phyloP scores from a whole-genome alignment of 2,329 filamentous ascomycete species.

The Blastomyces emzantsi region DNA sequence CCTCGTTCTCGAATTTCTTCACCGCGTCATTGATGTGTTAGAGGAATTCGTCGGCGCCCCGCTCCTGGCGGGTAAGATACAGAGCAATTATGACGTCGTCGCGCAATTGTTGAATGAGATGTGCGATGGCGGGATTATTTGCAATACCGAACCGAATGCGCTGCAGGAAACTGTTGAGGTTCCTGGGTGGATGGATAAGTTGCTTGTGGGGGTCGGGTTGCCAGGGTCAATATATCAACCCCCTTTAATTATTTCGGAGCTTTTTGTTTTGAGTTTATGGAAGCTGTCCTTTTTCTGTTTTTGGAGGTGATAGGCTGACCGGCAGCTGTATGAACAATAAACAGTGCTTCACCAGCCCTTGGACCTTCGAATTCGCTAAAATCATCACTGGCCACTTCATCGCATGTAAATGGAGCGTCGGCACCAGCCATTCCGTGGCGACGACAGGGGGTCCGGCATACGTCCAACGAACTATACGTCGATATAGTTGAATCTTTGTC shows the following conservation, averaged over 20 bases:
- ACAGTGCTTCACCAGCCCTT: conserved; percentile 35
- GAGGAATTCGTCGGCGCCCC: conserved; percentile 92
- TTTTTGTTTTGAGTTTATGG: background rate
- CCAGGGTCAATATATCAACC: conserved; percentile 50
- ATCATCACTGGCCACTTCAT: conserved; percentile 29
- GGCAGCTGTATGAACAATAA: conserved; percentile 9
- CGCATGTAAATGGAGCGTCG: conserved; percentile 25
- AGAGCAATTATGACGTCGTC: conserved; percentile 84
- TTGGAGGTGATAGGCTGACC: background rate
- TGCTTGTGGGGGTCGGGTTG: conserved; percentile 78
- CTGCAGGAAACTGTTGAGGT: conserved; percentile 86
- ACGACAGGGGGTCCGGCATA: conserved; percentile 83
- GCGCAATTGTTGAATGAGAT: conserved; percentile 91
- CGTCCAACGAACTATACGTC: conserved; percentile 93
- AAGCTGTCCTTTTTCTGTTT: background rate
- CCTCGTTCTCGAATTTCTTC: conserved; percentile 85
- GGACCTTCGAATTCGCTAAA: conserved; percentile 34
- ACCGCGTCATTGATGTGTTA: conserved; percentile 82
- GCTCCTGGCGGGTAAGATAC: conserved; percentile 74
- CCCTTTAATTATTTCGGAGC: background rate
- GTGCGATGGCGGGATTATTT: conserved; percentile 86
- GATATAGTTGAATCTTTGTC: conserved; percentile 86
- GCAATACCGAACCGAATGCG: conserved; percentile 87
- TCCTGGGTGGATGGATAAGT: conserved; percentile 78
- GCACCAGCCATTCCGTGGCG: conserved; percentile 70